Evolutionary conservation across 352 stramenopile genomes (phyloP).

Genomic region (Aphanomyces stellatus): DNA sequence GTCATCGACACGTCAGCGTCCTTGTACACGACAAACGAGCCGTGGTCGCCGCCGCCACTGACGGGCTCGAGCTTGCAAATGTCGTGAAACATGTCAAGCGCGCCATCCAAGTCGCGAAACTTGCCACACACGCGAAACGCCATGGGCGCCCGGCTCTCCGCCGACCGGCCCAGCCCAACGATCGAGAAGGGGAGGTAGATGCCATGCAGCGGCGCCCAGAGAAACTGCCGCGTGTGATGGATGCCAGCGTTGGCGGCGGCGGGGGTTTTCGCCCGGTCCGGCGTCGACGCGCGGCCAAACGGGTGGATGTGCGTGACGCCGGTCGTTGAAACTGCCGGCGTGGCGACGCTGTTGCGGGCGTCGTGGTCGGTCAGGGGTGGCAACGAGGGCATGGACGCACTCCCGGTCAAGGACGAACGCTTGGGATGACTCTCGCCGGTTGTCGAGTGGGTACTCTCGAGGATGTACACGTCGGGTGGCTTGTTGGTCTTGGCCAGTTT

Average conservation of each 20-base stretch:
- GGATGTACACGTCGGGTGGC: too few relatives aligned
- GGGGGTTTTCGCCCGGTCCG: background rate
- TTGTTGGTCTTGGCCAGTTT: too few relatives aligned
- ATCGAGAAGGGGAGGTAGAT: slow-evolving; percentile 65
- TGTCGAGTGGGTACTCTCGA: too few relatives aligned
- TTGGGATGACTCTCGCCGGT: too few relatives aligned
- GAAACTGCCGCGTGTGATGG: slow-evolving; percentile 23
- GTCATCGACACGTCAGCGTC: slow-evolving; percentile 76
- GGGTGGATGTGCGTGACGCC: slow-evolving; percentile 6
- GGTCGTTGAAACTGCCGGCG: background rate
- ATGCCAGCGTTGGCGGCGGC: background rate
- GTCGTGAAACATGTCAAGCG: slow-evolving; percentile 56
- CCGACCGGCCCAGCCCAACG: slow-evolving; percentile 38
- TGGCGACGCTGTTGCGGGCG: too few relatives aligned
- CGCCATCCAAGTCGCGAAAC: slow-evolving; percentile 46
- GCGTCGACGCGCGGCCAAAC: background rate
- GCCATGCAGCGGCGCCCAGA: slow-evolving; percentile 68
- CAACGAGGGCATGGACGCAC: background rate
- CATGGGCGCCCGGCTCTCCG: slow-evolving; percentile 19
- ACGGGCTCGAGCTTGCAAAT: slow-evolving; percentile 48
- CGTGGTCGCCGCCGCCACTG: slow-evolving; percentile 30
- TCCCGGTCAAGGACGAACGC: background rate
- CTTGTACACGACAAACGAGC: slow-evolving; percentile 67
- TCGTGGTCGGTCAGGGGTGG: background rate
- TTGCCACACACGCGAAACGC: slow-evolving; percentile 72